These are phyloP conservation scores for Umbellularia californica DNA, from an alignment of 164 flowering plant species.

Conservation along the genomic window DNA sequence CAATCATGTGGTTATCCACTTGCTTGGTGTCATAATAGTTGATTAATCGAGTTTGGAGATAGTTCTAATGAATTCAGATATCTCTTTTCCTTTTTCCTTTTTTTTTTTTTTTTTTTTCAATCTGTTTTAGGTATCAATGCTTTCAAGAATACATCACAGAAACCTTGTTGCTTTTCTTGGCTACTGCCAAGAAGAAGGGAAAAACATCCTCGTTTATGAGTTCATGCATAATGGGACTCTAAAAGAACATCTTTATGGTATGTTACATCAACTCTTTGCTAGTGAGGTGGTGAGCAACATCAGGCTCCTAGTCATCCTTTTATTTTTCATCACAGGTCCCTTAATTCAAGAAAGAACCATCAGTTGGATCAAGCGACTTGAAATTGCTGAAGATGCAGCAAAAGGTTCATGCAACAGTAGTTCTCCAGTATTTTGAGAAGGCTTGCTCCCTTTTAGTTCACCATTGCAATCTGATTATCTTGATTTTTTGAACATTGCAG, in stretches of 20 bases:
- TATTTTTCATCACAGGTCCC: slow-evolving; percentile 42
- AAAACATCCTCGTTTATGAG: slow-evolving; percentile 86
- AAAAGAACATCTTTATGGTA: slow-evolving; percentile 96
- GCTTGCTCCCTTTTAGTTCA: background rate
- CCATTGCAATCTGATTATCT: background rate
- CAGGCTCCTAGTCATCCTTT: slow-evolving; percentile 4
- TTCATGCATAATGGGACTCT: slow-evolving; percentile 98
- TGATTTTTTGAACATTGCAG: slow-evolving; percentile 34
- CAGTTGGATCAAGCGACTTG: slow-evolving; percentile 92
- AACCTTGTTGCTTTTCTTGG: slow-evolving; percentile 95
- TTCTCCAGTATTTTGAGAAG: slow-evolving; percentile 1
- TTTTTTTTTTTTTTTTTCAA: background rate
- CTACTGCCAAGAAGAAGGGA: slow-evolving; percentile 90
- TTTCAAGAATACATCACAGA: slow-evolving; percentile 97
- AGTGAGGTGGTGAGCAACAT: slow-evolving; percentile 3
- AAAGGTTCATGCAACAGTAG: slow-evolving; percentile 47
- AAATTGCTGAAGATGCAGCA: slow-evolving; percentile 98
- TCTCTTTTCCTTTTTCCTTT: too few species aligned
- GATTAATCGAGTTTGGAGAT: too few species aligned
- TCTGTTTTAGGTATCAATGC: slow-evolving; percentile 68
- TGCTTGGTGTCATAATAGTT: too few species aligned
- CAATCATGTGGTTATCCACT: too few species aligned
- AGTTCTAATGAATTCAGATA: too few species aligned
- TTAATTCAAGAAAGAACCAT: slow-evolving; percentile 46
- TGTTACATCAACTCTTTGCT: slow-evolving; percentile 4